Percentiles rank a stretch among this genome's conserved stretches.
phyloP scores from a whole-genome alignment of 1,284 basidiomycete genomes.

The Apiotrichum laibachii region DNA sequence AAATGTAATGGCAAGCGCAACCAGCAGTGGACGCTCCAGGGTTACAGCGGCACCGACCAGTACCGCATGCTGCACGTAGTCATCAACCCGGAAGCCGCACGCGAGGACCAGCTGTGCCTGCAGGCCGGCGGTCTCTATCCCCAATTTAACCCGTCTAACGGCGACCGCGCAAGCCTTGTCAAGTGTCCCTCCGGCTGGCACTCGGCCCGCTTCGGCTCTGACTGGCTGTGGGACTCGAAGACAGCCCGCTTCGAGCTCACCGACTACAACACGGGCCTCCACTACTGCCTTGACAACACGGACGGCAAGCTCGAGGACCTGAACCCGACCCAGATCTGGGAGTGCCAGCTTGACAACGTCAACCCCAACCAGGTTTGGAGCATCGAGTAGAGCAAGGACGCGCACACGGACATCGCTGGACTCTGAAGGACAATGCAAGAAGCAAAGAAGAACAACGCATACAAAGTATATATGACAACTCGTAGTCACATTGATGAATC shows the following conservation, averaged over 20 bases:
- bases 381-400: not conserved
- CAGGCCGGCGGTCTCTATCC: not conserved
- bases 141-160: not conserved
- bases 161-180: not conserved
- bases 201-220: slow-evolving; percentile 1
- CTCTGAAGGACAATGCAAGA: too few relatives aligned
- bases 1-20: not conserved
- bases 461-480: not conserved
- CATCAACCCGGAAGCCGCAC: not conserved
- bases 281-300: slow-evolving; percentile 27
- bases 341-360: slow-evolving; percentile 7
- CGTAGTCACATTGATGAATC: too few relatives aligned
- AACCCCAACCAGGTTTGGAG: slow-evolving; percentile 27
- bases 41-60: not conserved
- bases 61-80: not conserved
- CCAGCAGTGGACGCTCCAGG: not conserved
- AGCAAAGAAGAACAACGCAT: not conserved
- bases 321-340: slow-evolving; percentile 26
- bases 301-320: slow-evolving; percentile 19
- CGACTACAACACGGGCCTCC: slow-evolving; percentile 1
- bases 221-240: not conserved
- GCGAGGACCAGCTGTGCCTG: not conserved
- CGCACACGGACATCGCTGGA: too few relatives aligned
- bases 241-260: slow-evolving; percentile 18
- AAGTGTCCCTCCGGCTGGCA: not conserved